Evolutionary conservation across 371 early-diverging fungal species (phyloP).

Genomic region (Apophysomyces ossiformis): DNA sequence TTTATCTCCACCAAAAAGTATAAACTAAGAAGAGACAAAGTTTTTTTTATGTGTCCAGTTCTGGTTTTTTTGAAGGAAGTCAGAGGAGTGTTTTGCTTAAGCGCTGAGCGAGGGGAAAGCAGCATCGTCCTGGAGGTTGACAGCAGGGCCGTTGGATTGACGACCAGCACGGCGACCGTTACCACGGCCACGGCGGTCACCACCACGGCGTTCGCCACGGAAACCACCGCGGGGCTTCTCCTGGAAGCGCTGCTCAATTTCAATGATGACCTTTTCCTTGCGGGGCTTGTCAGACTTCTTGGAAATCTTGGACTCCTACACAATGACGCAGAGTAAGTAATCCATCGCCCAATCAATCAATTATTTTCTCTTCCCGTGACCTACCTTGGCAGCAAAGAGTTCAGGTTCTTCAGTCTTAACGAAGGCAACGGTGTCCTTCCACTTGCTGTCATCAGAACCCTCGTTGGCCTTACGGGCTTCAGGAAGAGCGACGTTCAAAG

Average conservation of each 20-base stretch:
- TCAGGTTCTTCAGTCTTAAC: conserved; percentile 72
- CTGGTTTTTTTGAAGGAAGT: conserved; percentile 6
- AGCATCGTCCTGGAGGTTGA: conserved; percentile 73
- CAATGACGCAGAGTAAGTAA: neutral
- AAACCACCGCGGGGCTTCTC: conserved; percentile 52
- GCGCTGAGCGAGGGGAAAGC: conserved; percentile 82
- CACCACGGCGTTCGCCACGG: conserved; percentile 36
- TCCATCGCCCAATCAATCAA: neutral
- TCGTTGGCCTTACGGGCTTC: conserved; percentile 82
- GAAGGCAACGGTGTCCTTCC: conserved; percentile 77
- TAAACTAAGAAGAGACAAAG: conserved; percentile 10
- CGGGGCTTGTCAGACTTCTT: conserved; percentile 48
- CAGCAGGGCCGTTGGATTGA: conserved; percentile 49
- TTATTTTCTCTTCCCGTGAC: conserved; percentile 1
- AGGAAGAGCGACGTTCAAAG: conserved; percentile 66
- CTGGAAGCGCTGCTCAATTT: conserved; percentile 56
- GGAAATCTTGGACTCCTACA: conserved; percentile 50
- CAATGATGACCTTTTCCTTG: conserved; percentile 65
- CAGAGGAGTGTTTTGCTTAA: conserved; percentile 5
- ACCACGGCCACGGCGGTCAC: conserved; percentile 33
- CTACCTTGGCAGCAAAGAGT: conserved; percentile 68
- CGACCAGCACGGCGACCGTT: conserved; percentile 48
- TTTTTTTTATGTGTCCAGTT: conserved; percentile 10
- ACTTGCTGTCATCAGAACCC: conserved; percentile 75
- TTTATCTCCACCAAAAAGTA: neutral